Base-by-base conservation (phyloP, 441 rosid genomes). In the Gossypium gossypioides region DNA sequence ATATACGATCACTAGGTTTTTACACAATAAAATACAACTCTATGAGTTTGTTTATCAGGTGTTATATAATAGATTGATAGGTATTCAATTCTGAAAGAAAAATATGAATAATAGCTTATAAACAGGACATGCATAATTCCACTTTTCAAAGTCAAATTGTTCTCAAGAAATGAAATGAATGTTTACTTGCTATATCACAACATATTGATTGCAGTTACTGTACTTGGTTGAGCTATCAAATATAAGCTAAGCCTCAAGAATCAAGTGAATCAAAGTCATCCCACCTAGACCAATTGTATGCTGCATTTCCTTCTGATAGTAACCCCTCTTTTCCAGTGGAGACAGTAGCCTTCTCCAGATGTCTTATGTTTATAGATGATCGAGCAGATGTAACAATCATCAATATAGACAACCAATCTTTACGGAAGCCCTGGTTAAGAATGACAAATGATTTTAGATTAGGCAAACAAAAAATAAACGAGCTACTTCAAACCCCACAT, bases 301-400 rank as follows among this genome's bases (percentile, higher is more conserved):
- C 93, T 59, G 99, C 88, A 81, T 96, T 96, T 81, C 99, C 99
- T 87, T 96, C 99, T n/a, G 98, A 88, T n/a, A 96, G 81, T 77
- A 96, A 86, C 19, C 99, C 99, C 83, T 96, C 99, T 83, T 96
- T 96, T 76, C 99, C 98, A 0, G 99, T 93, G 72, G 99, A 96
- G 82, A 96, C 88, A 34, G 99, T 93, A 74, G 99, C 98, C 81
- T 96, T 96, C 83, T 96, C 99, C 86, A 96, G 75, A 80, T 93
- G 98, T 80, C 97, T 88, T 78, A 96, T 93, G 83, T 89, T 96
- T 77, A 96, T 89, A 27, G 97, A 90, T 76, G 98, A 93, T 68
- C 98, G 88, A 60, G 99, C 86, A 70, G 99, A 96, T 66, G 99
- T 96, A 74, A 93, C 98, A 79, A 91, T 88, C 97, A 93, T 89